Evolutionary conservation across 768 basidiomycete genomes (phyloP), one percentile per base, ranked within the genome.

Genomic region (Serendipita vermifera): DNA sequence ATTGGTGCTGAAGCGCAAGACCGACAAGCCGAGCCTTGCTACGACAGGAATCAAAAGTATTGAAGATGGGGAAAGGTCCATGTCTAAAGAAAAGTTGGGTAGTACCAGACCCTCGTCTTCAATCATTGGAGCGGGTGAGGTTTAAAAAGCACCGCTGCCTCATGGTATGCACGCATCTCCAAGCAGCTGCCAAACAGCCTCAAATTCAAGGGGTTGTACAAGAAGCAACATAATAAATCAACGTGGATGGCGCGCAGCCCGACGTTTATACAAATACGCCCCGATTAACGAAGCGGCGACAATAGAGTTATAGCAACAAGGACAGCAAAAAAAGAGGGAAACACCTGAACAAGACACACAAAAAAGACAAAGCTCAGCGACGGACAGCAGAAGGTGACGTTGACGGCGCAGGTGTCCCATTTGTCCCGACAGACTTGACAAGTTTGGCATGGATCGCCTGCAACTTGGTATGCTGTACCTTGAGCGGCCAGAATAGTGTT

Each of bases 371-470:
- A 55, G 41, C 22, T 55, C 26, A 51, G 17, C 46, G 46, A 7
- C 46, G 46, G 29, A 29, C 24, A 5, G 46, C 22, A 15, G 46
- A 22, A 0, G 46, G 46, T 4, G 46, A 51, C 9, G 9, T 51
- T 9, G 46, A 1, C 9, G 46, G 7, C 26, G 26, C 32, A 31
- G 46, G 46, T 15, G 46, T 31, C 24, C 46, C 46, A 31, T 88
- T 88, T 77, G 85, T 84, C n/a, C n/a, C n/a, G n/a, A n/a, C n/a
- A 6, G 39, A 55, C 54, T 55, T 55, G 59, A 89, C 87, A 85
- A 96, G 90, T 72, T 96, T 96, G 14, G 87, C 85, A 64, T 96
- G 91, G 39, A 97, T 94, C 65, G 91, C 90, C 68, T 93, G 87
- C 35, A 97, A 73, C 69, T 96, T 96, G 14, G 79, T 81, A 11